Conservation (phyloP, 2,329 filamentous ascomycete species). For the Penicillium sp. region DNA sequence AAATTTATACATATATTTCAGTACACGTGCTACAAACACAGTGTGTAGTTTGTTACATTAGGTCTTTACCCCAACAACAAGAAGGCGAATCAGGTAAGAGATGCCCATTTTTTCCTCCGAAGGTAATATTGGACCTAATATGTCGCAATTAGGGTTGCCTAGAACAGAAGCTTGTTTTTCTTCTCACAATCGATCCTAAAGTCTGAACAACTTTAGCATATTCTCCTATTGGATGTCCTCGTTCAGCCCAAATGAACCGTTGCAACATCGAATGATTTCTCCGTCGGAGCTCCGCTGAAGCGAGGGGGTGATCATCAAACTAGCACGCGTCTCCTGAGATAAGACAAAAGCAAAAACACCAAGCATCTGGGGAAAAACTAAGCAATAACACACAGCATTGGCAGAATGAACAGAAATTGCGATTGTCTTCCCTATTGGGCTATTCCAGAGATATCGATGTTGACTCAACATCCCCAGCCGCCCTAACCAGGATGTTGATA, state of each 20-base stretch:
- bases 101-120: not conserved
- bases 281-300: slow-evolving; percentile 25
- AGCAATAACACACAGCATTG: not conserved
- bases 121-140: not conserved
- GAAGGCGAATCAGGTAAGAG: not conserved
- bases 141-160: not conserved
- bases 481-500: slow-evolving; percentile 12
- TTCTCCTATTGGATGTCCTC: not conserved
- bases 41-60: not conserved
- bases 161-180: not conserved
- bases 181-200: not conserved
- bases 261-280: not conserved
- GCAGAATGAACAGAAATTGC: not conserved
- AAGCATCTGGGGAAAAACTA: not conserved
- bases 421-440: not conserved
- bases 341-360: not conserved
- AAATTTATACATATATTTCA: slow-evolving; percentile 19
- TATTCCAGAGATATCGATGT: slow-evolving; percentile 2
- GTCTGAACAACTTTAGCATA: not conserved
- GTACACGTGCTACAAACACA: not conserved
- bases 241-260: not conserved
- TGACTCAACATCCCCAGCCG: not conserved
- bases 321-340: slow-evolving; percentile 8
- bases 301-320: not conserved
- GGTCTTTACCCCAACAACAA: not conserved